A percentile compares a stretch with the other conserved stretches of the same genome.
Conservation (phyloP, 2,329 filamentous ascomycete genomes). For the Sordariomycetes sp. region DNA sequence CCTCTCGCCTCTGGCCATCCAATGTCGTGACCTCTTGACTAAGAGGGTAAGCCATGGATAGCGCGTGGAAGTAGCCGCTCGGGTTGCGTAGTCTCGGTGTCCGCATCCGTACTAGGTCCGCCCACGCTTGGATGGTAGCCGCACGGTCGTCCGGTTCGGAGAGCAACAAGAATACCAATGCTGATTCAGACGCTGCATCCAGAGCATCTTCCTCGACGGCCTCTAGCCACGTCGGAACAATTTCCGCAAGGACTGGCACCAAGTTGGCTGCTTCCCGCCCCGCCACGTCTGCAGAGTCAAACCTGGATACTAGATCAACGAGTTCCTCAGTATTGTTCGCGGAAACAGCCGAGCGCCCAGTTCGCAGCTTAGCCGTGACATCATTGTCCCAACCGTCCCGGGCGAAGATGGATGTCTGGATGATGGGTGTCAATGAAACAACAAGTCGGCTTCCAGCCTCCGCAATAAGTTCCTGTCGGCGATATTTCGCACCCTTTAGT, state of each 20-base stretch:
- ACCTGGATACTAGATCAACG: not conserved
- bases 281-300: constrained; percentile 4
- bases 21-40: constrained; percentile 5
- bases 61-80: constrained; percentile 32
- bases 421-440: constrained; percentile 32
- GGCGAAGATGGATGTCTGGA: constrained; percentile 2
- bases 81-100: constrained; percentile 16
- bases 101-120: constrained; percentile 21
- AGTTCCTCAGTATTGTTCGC: constrained; percentile 6
- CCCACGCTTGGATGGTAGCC: constrained; percentile 31
- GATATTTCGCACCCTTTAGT: constrained; percentile 22
- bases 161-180: constrained; percentile 33
- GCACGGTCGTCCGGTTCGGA: constrained; percentile 20
- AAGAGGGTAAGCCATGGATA: constrained; percentile 35
- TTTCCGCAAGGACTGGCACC: constrained; percentile 13
- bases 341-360: constrained; percentile 10
- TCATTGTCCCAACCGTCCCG: constrained; percentile 2
- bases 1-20: constrained; percentile 6
- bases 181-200: constrained; percentile 33
- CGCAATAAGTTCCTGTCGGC: constrained; percentile 51
- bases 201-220: constrained; percentile 30
- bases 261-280: constrained; percentile 7
- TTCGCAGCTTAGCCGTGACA: not conserved
- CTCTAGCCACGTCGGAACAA: constrained; percentile 31
- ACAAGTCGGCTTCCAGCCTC: constrained; percentile 48